A percentile compares a stretch with the other conserved stretches of the same genome.
Conservation (phyloP, 345 rosid genomes). For the Aquilaria sinensis region DNA sequence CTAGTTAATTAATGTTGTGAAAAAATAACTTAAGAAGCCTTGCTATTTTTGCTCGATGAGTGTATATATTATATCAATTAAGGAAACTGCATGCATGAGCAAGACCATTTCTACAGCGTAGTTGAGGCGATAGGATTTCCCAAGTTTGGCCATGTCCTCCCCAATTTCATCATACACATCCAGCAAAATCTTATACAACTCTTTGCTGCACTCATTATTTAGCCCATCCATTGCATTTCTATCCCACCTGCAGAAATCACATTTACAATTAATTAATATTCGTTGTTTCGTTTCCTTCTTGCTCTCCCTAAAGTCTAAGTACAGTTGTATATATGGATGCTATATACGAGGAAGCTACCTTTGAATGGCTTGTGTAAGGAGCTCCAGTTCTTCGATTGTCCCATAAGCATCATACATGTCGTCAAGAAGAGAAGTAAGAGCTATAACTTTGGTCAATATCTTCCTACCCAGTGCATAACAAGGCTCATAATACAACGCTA, state of each 20-base stretch:
- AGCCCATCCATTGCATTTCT: background rate
- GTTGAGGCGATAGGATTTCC: background rate
- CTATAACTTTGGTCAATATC: slow-evolving; percentile 11
- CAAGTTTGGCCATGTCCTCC: background rate
- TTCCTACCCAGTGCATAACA: slow-evolving; percentile 11
- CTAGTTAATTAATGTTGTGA: too few relatives aligned
- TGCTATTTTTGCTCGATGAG: background rate
- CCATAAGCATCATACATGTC: slow-evolving; percentile 22
- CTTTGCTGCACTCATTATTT: background rate
- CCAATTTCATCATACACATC: background rate
- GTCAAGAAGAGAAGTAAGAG: slow-evolving; percentile 12
- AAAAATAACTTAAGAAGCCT: too few relatives aligned
- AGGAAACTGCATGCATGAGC: too few relatives aligned
- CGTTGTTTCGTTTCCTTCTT: too few relatives aligned
- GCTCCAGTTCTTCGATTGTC: slow-evolving; percentile 15
- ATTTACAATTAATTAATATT: too few relatives aligned
- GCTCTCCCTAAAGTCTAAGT: too few relatives aligned
- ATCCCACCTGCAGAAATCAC: slow-evolving; percentile 1
- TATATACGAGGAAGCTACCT: background rate
- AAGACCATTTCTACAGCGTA: background rate
- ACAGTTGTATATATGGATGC: too few relatives aligned
- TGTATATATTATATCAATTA: too few relatives aligned
- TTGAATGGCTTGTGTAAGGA: slow-evolving; percentile 15
- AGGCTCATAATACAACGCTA: slow-evolving; percentile 18
- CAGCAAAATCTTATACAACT: background rate